Evolutionary conservation across 2,329 filamentous ascomycete genomes (phyloP).

Genomic region (Aspergillus sp.): DNA sequence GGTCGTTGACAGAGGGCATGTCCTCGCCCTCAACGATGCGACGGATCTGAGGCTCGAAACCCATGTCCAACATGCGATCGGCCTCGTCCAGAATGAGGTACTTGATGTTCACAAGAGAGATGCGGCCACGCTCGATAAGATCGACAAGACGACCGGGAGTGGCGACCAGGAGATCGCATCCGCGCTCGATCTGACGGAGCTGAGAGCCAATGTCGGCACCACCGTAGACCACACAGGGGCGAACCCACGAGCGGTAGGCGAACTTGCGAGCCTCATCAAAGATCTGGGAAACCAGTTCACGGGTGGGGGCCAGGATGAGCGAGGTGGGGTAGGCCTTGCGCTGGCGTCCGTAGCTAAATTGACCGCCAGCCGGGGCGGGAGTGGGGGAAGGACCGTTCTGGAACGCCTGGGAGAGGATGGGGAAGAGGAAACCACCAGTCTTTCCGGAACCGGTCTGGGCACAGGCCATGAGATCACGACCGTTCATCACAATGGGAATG

Average conservation of each 20-base stretch:
- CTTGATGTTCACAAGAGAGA: slow-evolving; percentile 98
- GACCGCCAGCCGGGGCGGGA: slow-evolving; percentile 62
- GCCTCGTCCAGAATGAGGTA: slow-evolving; percentile 98
- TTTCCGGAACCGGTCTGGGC: slow-evolving; percentile 99
- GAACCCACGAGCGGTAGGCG: slow-evolving; percentile 97
- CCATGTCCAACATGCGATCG: slow-evolving; percentile 99
- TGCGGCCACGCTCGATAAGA: slow-evolving; percentile 96
- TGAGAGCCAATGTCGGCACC: slow-evolving; percentile 98
- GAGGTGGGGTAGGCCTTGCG: slow-evolving; percentile 98
- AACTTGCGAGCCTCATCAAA: slow-evolving; percentile 98
- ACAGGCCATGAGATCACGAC: slow-evolving; percentile 98
- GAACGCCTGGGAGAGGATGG: slow-evolving; percentile 97
- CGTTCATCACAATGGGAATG: slow-evolving; percentile 96
- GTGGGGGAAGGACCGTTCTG: slow-evolving; percentile 75
- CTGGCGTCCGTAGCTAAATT: slow-evolving; percentile 77
- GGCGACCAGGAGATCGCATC: slow-evolving; percentile 94
- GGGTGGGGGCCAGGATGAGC: slow-evolving; percentile 90
- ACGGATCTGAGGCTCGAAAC: slow-evolving; percentile 99
- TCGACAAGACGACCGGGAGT: slow-evolving; percentile 97
- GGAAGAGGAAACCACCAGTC: slow-evolving; percentile 99
- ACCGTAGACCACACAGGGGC: slow-evolving; percentile 97
- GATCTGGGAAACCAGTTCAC: slow-evolving; percentile 98
- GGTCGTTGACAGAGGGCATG: slow-evolving; percentile 79
- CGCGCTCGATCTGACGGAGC: slow-evolving; percentile 95
- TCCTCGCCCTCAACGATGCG: slow-evolving; percentile 98